Percentiles rank a stretch among this genome's conserved stretches.
phyloP scores from a whole-genome alignment of 2,329 filamentous ascomycete genomes.

The Cladosporium austrohemisphaericum region DNA sequence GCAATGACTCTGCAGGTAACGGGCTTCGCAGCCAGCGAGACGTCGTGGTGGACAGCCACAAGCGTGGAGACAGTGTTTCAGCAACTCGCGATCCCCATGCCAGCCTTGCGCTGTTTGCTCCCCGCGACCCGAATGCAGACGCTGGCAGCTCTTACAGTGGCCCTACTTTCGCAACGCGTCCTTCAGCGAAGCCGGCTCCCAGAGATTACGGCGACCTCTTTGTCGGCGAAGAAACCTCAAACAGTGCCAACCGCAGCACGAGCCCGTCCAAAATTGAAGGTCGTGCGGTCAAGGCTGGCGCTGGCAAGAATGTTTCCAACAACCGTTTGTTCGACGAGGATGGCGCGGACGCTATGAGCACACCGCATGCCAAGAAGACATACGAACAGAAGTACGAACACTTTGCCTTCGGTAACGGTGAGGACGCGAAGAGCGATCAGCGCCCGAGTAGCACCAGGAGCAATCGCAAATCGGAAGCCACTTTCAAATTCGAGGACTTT shows the following conservation, averaged over 20 bases:
- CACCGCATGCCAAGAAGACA: constrained; percentile 53
- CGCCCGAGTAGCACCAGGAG: constrained; percentile 30
- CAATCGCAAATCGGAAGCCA: constrained; percentile 55
- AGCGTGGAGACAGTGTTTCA: constrained; percentile 30
- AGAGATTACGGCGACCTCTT: constrained; percentile 70
- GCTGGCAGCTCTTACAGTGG: constrained; percentile 43
- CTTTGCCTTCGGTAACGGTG: constrained; percentile 73
- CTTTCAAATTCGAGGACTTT: constrained; percentile 90
- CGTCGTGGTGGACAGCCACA: constrained; percentile 26
- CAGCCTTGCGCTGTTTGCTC: constrained; percentile 69
- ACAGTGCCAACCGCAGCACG: constrained; percentile 27
- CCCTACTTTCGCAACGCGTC: constrained; percentile 56
- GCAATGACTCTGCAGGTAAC: constrained; percentile 22
- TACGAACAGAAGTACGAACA: constrained; percentile 79
- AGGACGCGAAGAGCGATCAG: constrained; percentile 31
- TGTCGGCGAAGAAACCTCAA: constrained; percentile 43
- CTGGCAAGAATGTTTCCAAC: constrained; percentile 49
- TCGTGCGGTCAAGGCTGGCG: constrained; percentile 46
- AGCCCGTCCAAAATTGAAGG: constrained; percentile 35
- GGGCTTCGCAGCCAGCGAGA: constrained; percentile 22
- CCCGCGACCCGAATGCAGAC: constrained; percentile 60
- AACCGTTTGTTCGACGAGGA: constrained; percentile 57
- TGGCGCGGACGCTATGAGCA: constrained; percentile 40
- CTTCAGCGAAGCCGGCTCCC: constrained; percentile 67
- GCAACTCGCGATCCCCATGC: constrained; percentile 53